Conservation (phyloP, 2,329 filamentous ascomycete species). For the Beauveria rudraprayagi region DNA sequence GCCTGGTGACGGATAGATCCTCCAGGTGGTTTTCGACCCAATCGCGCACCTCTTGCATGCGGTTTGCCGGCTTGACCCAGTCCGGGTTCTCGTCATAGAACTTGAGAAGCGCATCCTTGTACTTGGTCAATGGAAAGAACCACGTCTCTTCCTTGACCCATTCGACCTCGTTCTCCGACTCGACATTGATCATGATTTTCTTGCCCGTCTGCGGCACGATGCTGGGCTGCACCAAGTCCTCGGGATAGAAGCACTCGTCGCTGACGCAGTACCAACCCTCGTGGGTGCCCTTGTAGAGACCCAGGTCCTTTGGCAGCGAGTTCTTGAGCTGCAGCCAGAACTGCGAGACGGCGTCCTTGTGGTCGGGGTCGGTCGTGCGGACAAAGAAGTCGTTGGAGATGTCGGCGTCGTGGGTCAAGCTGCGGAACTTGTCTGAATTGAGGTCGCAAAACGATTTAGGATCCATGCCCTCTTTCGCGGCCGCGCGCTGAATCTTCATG, state of each 20-base stretch:
- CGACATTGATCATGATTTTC: slow-evolving; percentile 72
- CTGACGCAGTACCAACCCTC: slow-evolving; percentile 95
- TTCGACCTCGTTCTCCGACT: slow-evolving; percentile 88
- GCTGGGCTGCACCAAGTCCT: slow-evolving; percentile 62
- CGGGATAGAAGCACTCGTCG: slow-evolving; percentile 93
- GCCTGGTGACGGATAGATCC: slow-evolving; percentile 85
- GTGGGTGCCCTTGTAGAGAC: slow-evolving; percentile 79
- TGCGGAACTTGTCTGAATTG: slow-evolving; percentile 71
- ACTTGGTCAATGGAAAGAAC: slow-evolving; percentile 82
- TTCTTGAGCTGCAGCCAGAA: slow-evolving; percentile 74
- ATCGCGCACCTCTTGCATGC: slow-evolving; percentile 70
- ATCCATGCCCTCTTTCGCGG: slow-evolving; percentile 58
- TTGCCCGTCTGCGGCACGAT: slow-evolving; percentile 74
- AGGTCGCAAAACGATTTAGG: slow-evolving; percentile 84
- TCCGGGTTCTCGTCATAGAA: slow-evolving; percentile 72
- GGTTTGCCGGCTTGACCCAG: slow-evolving; percentile 64
- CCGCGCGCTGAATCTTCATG: slow-evolving; percentile 91
- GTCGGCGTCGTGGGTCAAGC: slow-evolving; percentile 60
- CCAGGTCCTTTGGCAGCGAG: slow-evolving; percentile 48
- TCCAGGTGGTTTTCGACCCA: slow-evolving; percentile 72
- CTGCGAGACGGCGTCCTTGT: slow-evolving; percentile 77
- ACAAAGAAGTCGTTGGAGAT: slow-evolving; percentile 82
- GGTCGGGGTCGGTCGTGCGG: slow-evolving; percentile 77
- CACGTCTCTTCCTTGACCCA: slow-evolving; percentile 93
- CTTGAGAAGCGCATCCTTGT: slow-evolving; percentile 67